These are phyloP conservation scores for Calcarisporium arbuscula DNA, from an alignment of 2,329 filamentous ascomycete species.

Conservation along the genomic window DNA sequence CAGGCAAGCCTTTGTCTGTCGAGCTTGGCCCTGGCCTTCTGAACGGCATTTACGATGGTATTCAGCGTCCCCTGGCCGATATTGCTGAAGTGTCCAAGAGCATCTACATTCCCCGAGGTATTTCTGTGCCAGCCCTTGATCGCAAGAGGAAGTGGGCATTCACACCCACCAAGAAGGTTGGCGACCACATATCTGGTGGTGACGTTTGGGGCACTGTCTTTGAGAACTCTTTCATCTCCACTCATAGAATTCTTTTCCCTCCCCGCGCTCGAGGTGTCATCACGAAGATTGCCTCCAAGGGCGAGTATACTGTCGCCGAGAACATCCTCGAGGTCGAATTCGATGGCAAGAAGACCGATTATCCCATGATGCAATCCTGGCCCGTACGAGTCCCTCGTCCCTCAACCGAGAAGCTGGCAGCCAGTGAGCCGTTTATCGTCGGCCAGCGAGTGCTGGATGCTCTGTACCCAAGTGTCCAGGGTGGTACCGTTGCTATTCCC, in stretches of 20 bases:
- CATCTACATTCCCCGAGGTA: conserved; percentile 97
- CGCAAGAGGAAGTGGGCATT: conserved; percentile 95
- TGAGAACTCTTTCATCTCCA: conserved; percentile 90
- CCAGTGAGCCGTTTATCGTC: conserved; percentile 87
- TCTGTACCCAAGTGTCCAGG: conserved; percentile 92
- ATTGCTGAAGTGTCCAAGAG: conserved; percentile 73
- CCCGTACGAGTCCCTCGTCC: conserved; percentile 94
- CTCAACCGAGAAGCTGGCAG: conserved; percentile 83
- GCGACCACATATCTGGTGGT: conserved; percentile 93
- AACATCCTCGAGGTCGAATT: conserved; percentile 96
- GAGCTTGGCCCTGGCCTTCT: conserved; percentile 95
- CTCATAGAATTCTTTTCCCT: conserved; percentile 89
- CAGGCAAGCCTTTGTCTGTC: conserved; percentile 93
- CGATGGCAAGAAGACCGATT: conserved; percentile 89
- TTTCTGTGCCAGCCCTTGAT: conserved; percentile 80
- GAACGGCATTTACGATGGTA: conserved; percentile 99
- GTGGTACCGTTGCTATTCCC: conserved; percentile 95
- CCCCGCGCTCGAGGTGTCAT: conserved; percentile 88
- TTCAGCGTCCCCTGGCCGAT: conserved; percentile 85
- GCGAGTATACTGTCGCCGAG: conserved; percentile 88
- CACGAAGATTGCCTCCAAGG: conserved; percentile 82
- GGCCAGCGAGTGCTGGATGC: conserved; percentile 95
- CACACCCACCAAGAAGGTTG: conserved; percentile 83
- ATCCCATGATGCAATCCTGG: conserved; percentile 98
- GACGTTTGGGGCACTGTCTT: conserved; percentile 93